Evolutionary conservation across 192 early-diverging fungal genomes (phyloP).

Genomic region (Backusella sp.): DNA sequence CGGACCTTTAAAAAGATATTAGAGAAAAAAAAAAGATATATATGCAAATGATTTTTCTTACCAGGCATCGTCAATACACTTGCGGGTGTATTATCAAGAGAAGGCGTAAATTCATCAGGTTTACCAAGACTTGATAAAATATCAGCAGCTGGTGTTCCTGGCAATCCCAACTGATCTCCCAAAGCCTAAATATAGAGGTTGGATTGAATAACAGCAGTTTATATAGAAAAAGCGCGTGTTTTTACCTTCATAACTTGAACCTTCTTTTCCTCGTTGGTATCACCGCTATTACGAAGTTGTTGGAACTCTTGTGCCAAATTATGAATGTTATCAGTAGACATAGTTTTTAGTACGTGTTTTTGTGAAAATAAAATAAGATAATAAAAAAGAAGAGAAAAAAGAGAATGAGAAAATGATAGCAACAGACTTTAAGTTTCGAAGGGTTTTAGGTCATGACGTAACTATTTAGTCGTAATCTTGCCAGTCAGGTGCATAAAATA

Average conservation of each 20-base stretch:
- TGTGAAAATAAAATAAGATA: neutral
- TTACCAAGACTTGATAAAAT: slow-evolving; percentile 44
- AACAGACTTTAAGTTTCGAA: neutral
- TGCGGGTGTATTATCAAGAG: slow-evolving; percentile 19
- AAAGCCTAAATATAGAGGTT: slow-evolving; percentile 20
- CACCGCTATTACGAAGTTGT: slow-evolving; percentile 33
- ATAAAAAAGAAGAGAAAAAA: neutral
- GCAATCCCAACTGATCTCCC: slow-evolving; percentile 44
- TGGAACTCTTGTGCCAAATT: slow-evolving; percentile 31
- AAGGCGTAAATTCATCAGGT: slow-evolving; percentile 48
- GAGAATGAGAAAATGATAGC: neutral
- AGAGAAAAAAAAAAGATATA: neutral
- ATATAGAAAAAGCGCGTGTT: neutral
- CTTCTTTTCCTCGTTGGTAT: slow-evolving; percentile 27
- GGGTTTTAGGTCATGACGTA: neutral
- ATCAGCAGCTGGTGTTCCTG: slow-evolving; percentile 41
- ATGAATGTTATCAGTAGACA: slow-evolving; percentile 24
- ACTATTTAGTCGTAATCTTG: neutral
- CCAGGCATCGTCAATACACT: slow-evolving; percentile 34
- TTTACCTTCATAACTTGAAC: slow-evolving; percentile 39
- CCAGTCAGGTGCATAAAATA: too few relatives aligned
- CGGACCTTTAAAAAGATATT: neutral
- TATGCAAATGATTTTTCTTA: neutral
- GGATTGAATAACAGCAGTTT: neutral
- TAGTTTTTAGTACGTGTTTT: neutral